Evolutionary conservation across 1,284 basidiomycete genomes (phyloP).

Genomic region (Leccinum angustisporum): DNA sequence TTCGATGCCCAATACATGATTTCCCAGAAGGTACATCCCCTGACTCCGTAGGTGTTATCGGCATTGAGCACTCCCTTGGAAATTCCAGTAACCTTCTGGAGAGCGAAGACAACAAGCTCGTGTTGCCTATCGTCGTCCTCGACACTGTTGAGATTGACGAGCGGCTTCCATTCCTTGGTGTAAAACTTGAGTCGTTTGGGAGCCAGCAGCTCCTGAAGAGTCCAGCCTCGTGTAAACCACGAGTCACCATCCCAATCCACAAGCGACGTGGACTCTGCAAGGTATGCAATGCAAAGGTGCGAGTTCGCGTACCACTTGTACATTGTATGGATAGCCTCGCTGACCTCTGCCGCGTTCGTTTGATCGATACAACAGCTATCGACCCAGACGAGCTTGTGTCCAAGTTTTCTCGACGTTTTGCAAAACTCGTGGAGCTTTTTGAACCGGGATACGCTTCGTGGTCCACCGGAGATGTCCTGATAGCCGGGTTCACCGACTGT

Average conservation of each 20-base stretch:
- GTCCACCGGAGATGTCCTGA: conserved; percentile 2
- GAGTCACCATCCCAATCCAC: conserved; percentile 5
- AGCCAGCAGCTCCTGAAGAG: conserved; percentile 17
- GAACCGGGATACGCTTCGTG: neutral
- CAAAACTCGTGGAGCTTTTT: conserved; percentile 17
- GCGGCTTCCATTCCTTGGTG: conserved; percentile 10
- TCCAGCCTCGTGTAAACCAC: conserved; percentile 19
- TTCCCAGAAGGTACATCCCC: conserved; percentile 11
- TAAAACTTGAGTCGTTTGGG: conserved; percentile 18
- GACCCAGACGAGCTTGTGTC: conserved; percentile 17
- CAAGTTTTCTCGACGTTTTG: conserved; percentile 5
- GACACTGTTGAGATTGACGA: neutral
- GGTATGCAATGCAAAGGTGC: conserved; percentile 16
- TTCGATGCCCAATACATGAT: conserved; percentile 24
- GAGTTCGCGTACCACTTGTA: conserved; percentile 18
- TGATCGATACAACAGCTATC: conserved; percentile 22
- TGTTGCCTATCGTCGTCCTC: conserved; percentile 3
- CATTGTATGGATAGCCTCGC: conserved; percentile 21
- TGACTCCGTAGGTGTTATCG: conserved; percentile 11
- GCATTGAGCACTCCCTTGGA: conserved; percentile 1
- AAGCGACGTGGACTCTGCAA: conserved; percentile 3
- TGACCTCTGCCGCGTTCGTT: conserved; percentile 10
- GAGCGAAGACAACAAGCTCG: neutral
- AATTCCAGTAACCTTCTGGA: conserved; percentile 5
- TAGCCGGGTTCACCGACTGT: conserved; percentile 6